Base-by-base conservation (phyloP, 495 filamentous ascomycete genomes). In the Talaromyces ruber region DNA sequence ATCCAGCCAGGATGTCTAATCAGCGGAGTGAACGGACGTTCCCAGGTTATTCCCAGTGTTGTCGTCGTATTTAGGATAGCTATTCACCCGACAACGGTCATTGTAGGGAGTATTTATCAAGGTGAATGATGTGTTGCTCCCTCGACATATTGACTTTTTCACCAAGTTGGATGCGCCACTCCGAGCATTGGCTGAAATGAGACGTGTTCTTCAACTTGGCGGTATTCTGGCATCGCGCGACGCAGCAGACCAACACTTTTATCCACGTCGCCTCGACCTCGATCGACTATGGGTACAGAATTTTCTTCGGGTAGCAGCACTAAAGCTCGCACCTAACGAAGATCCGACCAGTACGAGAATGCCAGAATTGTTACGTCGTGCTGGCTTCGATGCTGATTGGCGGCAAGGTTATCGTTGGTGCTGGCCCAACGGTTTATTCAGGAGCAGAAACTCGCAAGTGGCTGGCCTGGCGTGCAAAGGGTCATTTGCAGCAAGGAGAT, bases 171-270 rank as follows among this genome's bases (percentile, higher is more conserved):
- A 62, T 9, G 7, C 56, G 28, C 74, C 73, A 2, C 60, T 72
- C 22, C 60, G 60, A 11, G 76, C 72, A 1, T 54, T 81, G 25
- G 56, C 54, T 2, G 79, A 79, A 62, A 79, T 80, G 71, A 56
- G 62, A 4, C 73, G 78, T 4, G 67, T 82, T 9, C 30, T 64
- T 22, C 74, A 76, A 55, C 70, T 74, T 11, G 77, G 76, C 43
- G 82, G 82, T 6, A 68, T 83, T 4, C 54, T 84, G 0, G 79
- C 79, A n/a, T 64, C 65, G 29, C 69, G 78, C 8, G 75, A 77
- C 62, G 64, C 60, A 16, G 76, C 76, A 26, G 62, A 66, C 22
- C 65, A 70, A 16, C 61, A 65, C 4, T 78, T 71, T 65, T 81
- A 73, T 61, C 79, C 79, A 16, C 62, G 24, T 9, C 54, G 62